Base-by-base conservation (phyloP, 805 yeast genomes). In the Pichia thaimueangensis region DNA sequence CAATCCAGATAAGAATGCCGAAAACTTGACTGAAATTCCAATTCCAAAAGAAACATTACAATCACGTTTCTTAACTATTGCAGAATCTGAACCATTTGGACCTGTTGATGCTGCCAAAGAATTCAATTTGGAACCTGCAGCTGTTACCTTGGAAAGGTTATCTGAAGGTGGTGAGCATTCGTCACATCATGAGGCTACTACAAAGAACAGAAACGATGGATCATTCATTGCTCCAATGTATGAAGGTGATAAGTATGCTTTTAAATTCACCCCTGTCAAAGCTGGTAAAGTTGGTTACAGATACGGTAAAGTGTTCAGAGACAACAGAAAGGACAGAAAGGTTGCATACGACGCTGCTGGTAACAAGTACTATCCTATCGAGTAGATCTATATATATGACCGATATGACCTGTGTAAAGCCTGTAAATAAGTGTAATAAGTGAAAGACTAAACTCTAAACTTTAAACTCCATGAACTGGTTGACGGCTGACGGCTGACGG, bases 41-140 rank as follows among this genome's bases (percentile, higher is more conserved):
- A 79, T 85, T 39, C 95, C 96, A 25, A 74, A 78, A 50, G 86
- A 82, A 64, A 84, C 95, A 3, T 69, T 82, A 49, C 79, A 78
- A 49, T 86, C 94, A 50, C 72, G 91, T 50, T 89, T 89, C 69
- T 65, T 86, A 58, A 83, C 95, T 11, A 81, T 91, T 60, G 91
- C 96, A 9, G 98, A 91, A 65, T 80, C 88, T 22, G 95, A 88
- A 67, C 95, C 96, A 9, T 89, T 91, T 60, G 96, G 96, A 6
- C 95, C 97, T 5, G 73, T 88, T 6, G 97, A 93, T 58, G 97
- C 98, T 12, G 96, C 98, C 38, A 69, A 78, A 44, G 75, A 83
- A 30, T 76, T 86, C 49, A 88, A 74, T 33, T 71, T 91, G 50
- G 89, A 86, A 60, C 95, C 96, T n/a, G 97, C 97, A 23, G 75